Base-by-base conservation (phyloP, 805 yeast species). In the Metschnikowia lochheadii region DNA sequence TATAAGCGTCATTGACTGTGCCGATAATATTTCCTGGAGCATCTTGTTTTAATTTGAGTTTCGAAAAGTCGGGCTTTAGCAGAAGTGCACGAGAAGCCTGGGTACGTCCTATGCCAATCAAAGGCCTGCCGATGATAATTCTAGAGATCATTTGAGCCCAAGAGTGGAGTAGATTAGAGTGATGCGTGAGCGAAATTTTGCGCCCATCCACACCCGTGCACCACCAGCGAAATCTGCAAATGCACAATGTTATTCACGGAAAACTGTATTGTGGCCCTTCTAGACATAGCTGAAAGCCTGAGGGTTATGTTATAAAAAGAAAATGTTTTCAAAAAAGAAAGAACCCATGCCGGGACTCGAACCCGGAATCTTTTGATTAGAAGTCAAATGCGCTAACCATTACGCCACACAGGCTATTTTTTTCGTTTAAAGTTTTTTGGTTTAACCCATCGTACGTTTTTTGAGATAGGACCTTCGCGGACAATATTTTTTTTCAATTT, bases 11-110 rank as follows among this genome's bases (percentile, higher is more conserved):
- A 68, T 92, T 94, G 44, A 91, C 96, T 6, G 91, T 83, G n/a
- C 97, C 98, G 43, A 84, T 84, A 50, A 92, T 84, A 66, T 86
- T 78, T 36, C 97, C 98, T 40, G 97, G 88, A 34, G 95, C 92
- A 70, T 88, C 95, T 51, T 85, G 84, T 52, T 82, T 80, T 43
- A 78, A 74, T 57, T 82, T 83, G 46, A 63, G 68, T 49, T 66
- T 70, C 40, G 70, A 81, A 58, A 68, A 80, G 71, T 66, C 78
- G 68, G 78, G 78, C 48, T 65, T 70, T 46, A 64, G 56, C 50
- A 62, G 60, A 31, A 63, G 53, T 11, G 44, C 17, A 38, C 65
- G 44, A 17, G 40, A 23, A 0, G 54, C 48, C 2, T 10, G 41
- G n/a, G 31, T 17, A n/a, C 35, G 47, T 21, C 42, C 50, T 31